A percentile compares a stretch with the other conserved stretches of the same genome.
These are phyloP conservation scores for Penicillium mononematosum DNA, from an alignment of 495 filamentous ascomycete genomes.

Conservation along the genomic window DNA sequence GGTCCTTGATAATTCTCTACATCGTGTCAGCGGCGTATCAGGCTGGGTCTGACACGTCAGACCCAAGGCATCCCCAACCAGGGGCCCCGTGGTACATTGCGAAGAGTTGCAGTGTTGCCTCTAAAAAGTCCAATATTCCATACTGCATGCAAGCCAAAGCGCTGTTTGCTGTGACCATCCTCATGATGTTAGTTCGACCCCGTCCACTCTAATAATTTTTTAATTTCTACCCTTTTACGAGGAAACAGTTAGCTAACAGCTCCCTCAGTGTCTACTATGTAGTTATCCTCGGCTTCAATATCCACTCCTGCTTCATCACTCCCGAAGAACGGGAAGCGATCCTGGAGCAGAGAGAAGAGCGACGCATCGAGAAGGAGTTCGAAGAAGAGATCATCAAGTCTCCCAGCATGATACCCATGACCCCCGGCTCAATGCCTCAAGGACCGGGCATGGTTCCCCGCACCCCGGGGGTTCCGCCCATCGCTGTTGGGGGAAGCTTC, in stretches of 20 bases:
- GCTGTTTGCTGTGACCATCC: slow-evolving; percentile 65
- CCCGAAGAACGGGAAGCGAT: slow-evolving; percentile 37
- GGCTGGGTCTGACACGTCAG: slow-evolving; percentile 75
- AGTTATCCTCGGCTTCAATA: slow-evolving; percentile 52
- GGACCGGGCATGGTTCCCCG: slow-evolving; percentile 24
- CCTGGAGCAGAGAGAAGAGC: slow-evolving; percentile 40
- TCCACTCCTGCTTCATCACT: slow-evolving; percentile 64
- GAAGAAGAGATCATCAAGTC: slow-evolving; percentile 49
- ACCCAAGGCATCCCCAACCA: slow-evolving; percentile 64
- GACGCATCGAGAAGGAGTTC: slow-evolving; percentile 41
- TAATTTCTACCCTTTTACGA: neutral
- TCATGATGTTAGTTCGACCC: slow-evolving; percentile 63
- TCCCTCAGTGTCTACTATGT: slow-evolving; percentile 53
- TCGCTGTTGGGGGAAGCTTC: slow-evolving; percentile 21
- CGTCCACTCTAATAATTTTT: neutral
- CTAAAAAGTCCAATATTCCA: slow-evolving; percentile 49
- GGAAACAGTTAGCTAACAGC: slow-evolving; percentile 16
- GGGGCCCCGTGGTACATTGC: slow-evolving; percentile 82
- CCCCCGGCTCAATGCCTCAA: slow-evolving; percentile 16
- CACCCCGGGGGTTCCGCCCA: slow-evolving; percentile 30
- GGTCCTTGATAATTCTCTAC: slow-evolving; percentile 61
- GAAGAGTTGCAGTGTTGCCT: slow-evolving; percentile 68
- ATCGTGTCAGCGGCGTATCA: slow-evolving; percentile 68
- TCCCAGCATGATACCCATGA: slow-evolving; percentile 41
- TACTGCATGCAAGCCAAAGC: slow-evolving; percentile 78